Base-by-base conservation (phyloP, 1,139 yeast genomes). In the Citeromyces siamensis region DNA sequence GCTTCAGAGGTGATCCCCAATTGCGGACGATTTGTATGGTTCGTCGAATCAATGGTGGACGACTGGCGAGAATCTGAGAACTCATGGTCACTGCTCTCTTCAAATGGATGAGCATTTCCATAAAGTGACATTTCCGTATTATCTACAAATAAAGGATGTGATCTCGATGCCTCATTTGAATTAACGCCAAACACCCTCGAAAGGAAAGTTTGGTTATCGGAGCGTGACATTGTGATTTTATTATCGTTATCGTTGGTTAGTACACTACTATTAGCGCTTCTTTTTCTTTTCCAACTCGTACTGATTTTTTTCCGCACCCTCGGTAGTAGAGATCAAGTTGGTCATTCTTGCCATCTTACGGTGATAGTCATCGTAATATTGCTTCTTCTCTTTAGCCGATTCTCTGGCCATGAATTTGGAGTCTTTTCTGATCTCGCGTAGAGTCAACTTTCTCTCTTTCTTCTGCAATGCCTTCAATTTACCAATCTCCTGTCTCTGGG, bases 301-400 rank as follows among this genome's bases (percentile, higher is more conserved):
- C 49, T 78, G 78, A 54, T 90, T 88, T 67, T 83, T 81, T 52
- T 85, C 96, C 5, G 93, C 83, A 49, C 97, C 97, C 65, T 88
- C 97, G 47, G 80, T 83, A 2, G 95, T 84, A 44, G 82, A 81
- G 51, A 88, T 83, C 39, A 88, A 74, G 49, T 88, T 82, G 54
- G 82, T 78, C 56, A 93, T 78, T 45, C 71, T 71, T 35, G 94
- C 82, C 85, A 90, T 83, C 66, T 85, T 88, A 48, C 75, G 70
- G 56, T 90, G 97, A 56, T 93, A 93, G 16, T 73, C 86, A 37
- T 72, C 73, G 51, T 84, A 78, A 53, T 73, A 73, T 42, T 66
- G 64, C 58, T 83, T 81, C 71, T 84, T 82, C 51, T 79, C 88
- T 38, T 66, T 65, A 51, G 88, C 78, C 56, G 77, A 81, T 58